Base-by-base conservation (phyloP, 257 asterid species). In the Przewalskia tangutica region DNA sequence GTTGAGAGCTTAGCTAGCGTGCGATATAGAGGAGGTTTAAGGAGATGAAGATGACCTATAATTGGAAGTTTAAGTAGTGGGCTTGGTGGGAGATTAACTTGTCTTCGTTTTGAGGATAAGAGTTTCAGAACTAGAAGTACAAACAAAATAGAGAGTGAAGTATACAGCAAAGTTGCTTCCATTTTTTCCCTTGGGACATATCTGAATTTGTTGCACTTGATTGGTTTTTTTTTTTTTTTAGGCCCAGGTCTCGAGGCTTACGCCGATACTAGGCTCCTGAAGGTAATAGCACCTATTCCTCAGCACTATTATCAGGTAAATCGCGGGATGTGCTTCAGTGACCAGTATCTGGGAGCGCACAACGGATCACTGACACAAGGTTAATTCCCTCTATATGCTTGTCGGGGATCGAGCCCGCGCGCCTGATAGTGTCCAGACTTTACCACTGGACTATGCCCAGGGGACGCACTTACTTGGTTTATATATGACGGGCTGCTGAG, bases 21-120 rank as follows among this genome's bases (percentile, higher is more conserved):
- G 1, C 89, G 88, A 20, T 90, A 88, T 0, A 90, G 83, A 0
- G 93, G 95, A 40, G 67, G 85, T 58, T 89, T 90, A 40, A 91
- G 88, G 89, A 85, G 91, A 88, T 88, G 83, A 76, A 92, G 89
- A 63, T 92, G 95, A 2, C 97, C 97, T n/a, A 92, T 6, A 0
- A 89, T 53, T 5, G 95, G 93, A 27, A 89, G 83, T 10, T 90
- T 75, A 0, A 56, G 82, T 5, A 8, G 5, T 1, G 96, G 96
- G 40, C 84, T 79, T 27, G 93, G 94, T 0, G 96, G 94, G 6
- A 91, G 86, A 34, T 90, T 88, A 4, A 14, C 13, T 44, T 60
- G 58, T 23, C 77, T 56, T 32, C 55, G 8, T 18, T 6, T 48
- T 1, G 79, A 73, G 5, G 77, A 70, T 8, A 51, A 42, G 8